phyloP scores from a whole-genome alignment of 2,329 filamentous ascomycete species.

The Calonectria hawksworthii region DNA sequence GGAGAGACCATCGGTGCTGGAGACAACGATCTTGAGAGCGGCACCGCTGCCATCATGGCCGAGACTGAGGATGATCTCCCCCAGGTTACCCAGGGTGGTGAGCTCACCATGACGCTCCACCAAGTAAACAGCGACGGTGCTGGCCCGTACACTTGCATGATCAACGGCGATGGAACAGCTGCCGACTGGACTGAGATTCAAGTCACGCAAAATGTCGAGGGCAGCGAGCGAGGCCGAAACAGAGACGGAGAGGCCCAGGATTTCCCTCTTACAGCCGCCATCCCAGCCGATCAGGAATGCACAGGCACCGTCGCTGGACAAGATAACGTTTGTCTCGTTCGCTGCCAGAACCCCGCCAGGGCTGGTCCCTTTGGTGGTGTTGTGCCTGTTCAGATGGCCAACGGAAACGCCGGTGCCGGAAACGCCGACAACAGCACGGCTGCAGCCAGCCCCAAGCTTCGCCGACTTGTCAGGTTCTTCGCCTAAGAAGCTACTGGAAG shows the following conservation, averaged over 20 bases:
- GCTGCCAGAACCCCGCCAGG: constrained; percentile 71
- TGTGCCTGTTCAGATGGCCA: constrained; percentile 66
- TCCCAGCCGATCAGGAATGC: constrained; percentile 69
- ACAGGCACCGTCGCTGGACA: constrained; percentile 72
- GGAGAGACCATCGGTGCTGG: constrained; percentile 72
- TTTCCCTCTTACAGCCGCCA: constrained; percentile 69
- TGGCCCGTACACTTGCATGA: constrained; percentile 74
- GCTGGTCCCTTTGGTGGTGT: constrained; percentile 75
- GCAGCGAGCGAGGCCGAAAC: constrained; percentile 55
- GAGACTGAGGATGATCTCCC: constrained; percentile 70
- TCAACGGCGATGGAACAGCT: constrained; percentile 72
- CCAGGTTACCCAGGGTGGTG: constrained; percentile 70
- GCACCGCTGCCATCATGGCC: constrained; percentile 70
- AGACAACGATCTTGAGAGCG: constrained; percentile 68
- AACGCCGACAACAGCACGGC: neutral
- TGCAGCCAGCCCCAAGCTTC: neutral
- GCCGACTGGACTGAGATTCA: constrained; percentile 52
- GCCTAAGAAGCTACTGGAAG: neutral
- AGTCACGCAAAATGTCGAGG: constrained; percentile 59
- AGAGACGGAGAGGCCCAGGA: constrained; percentile 56
- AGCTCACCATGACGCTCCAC: constrained; percentile 69
- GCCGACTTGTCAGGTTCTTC: neutral
- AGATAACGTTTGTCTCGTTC: constrained; percentile 72
- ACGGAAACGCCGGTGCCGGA: neutral
- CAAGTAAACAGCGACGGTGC: constrained; percentile 43